Base-by-base conservation (phyloP, 352 stramenopile genomes). In the Pythium periplocum region DNA sequence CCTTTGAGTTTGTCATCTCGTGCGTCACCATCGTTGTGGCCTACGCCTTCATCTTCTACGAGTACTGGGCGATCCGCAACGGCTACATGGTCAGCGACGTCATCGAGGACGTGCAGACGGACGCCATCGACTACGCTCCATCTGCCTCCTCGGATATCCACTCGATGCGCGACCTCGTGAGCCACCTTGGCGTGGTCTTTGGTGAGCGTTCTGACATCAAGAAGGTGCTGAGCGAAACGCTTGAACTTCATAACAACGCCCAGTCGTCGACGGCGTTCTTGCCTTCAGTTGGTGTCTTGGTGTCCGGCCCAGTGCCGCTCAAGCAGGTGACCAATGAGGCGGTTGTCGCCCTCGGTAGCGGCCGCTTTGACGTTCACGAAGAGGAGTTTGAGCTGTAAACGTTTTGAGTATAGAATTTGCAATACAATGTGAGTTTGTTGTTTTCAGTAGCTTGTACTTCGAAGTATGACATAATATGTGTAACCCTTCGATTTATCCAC, bases 41-140 rank as follows among this genome's bases (percentile, higher is more conserved):
- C 6, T 80, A 77, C 52, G 65, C 56, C 9, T 78, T 79, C 41
- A 71, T 83, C 38, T 78, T 55, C 54, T 81, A 79, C 59, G 73
- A 78, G 55, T 72, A 66, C 50, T 52, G 43, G 46, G 58, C 51
- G 37, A 69, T 68, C 36, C 66, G 51, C 40, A 42, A 66, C 53
- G 31, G 50, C 41, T 6, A 32, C 41, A 26, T 37, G 53, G n/a
- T 38, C 45, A 6, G 60, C 53, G 45, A 57, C 45, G 3, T 32
- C 42, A 12, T 6, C 3, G n/a, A 34, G 11, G 48, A 9, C 30
- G 5, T 48, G 26, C 36, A 6, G 2, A 26, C 37, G 11, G 48
- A 9, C 12, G 3, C 36, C 32, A 36, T 51, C 34, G 26, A 59
- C 7, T 41, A 46, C 36, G 52, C 48, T 30, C 66, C 66, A 26